These are phyloP conservation scores for Colletotrichum higginsianum DNA, from an alignment of 2,329 filamentous ascomycete species.

Conservation along the genomic window DNA sequence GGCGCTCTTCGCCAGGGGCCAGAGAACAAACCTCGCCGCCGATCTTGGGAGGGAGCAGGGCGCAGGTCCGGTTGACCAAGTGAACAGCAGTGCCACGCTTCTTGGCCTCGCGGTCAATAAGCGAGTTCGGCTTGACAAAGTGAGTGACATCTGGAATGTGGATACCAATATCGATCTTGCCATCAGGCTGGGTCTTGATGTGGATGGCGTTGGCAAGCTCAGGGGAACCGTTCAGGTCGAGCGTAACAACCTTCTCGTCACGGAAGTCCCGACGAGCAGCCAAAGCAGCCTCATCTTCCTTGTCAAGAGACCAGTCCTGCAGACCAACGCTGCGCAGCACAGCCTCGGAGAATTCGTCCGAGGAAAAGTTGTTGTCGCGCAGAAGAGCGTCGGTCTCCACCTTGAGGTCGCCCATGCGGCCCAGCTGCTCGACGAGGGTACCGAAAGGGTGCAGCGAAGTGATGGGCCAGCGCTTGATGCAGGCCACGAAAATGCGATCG, in stretches of 20 bases:
- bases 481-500: slow-evolving; percentile 97
- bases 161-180: slow-evolving; percentile 92
- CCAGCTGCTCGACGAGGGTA: slow-evolving; percentile 96
- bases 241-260: slow-evolving; percentile 88
- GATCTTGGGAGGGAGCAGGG: slow-evolving; percentile 90
- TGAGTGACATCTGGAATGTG: slow-evolving; percentile 96
- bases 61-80: slow-evolving; percentile 87
- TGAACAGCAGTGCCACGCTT: slow-evolving; percentile 98
- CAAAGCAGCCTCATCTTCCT: slow-evolving; percentile 83
- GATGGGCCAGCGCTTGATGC: slow-evolving; percentile 99
- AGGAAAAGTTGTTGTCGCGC: slow-evolving; percentile 98
- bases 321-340: slow-evolving; percentile 93
- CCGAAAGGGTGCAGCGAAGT: slow-evolving; percentile 99
- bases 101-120: slow-evolving; percentile 97
- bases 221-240: slow-evolving; percentile 89
- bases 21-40: slow-evolving; percentile 91
- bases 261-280: slow-evolving; percentile 90
- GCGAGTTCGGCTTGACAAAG: slow-evolving; percentile 95
- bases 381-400: slow-evolving; percentile 98
- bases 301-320: slow-evolving; percentile 90
- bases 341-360: slow-evolving; percentile 97
- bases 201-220: slow-evolving; percentile 95
- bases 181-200: slow-evolving; percentile 86
- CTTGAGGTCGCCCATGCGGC: slow-evolving; percentile 96
- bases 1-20: slow-evolving; percentile 86